Evolutionary conservation across 1,139 yeast species (phyloP).

Genomic region (Taphrina wiesneri): DNA sequence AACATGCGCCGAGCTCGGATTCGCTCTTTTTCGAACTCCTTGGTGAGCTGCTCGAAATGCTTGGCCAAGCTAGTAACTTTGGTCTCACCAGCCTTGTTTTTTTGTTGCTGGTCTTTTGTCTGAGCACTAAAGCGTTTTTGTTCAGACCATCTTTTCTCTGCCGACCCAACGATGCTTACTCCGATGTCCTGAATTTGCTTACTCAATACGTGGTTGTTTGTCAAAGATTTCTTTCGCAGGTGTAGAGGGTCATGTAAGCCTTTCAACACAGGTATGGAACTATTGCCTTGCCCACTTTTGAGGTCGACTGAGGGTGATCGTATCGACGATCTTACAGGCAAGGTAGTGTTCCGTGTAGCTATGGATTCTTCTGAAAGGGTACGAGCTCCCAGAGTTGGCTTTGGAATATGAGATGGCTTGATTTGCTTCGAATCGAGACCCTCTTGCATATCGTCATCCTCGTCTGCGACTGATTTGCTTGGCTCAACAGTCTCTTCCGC

Average conservation of each 20-base stretch:
- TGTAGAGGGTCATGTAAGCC: conserved; percentile 3
- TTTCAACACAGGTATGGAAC: conserved; percentile 14
- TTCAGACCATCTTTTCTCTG: conserved; percentile 30
- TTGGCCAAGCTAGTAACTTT: conserved; percentile 49
- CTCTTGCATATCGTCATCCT: background rate
- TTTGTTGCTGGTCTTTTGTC: conserved; percentile 42
- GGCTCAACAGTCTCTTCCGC: background rate
- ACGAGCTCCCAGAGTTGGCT: conserved; percentile 5
- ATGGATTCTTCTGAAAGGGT: conserved; percentile 10
- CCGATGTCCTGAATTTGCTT: conserved; percentile 32
- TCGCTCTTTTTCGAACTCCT: conserved; percentile 84
- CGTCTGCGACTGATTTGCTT: background rate
- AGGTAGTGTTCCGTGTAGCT: background rate
- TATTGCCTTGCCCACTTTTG: background rate
- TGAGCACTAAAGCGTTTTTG: conserved; percentile 40
- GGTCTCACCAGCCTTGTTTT: conserved; percentile 40
- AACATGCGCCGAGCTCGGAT: conserved; percentile 71
- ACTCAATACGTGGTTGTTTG: conserved; percentile 22
- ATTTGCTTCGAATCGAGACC: background rate
- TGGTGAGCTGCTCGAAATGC: conserved; percentile 77
- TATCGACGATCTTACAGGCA: background rate
- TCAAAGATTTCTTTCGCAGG: conserved; percentile 22
- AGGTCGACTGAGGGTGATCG: conserved; percentile 20
- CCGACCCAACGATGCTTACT: conserved; percentile 27
- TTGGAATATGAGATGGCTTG: background rate